Percentiles rank a stretch among this genome's conserved stretches.
Evolutionary conservation across 345 rosid species (phyloP).

Genomic region (Acer yangbiense): DNA sequence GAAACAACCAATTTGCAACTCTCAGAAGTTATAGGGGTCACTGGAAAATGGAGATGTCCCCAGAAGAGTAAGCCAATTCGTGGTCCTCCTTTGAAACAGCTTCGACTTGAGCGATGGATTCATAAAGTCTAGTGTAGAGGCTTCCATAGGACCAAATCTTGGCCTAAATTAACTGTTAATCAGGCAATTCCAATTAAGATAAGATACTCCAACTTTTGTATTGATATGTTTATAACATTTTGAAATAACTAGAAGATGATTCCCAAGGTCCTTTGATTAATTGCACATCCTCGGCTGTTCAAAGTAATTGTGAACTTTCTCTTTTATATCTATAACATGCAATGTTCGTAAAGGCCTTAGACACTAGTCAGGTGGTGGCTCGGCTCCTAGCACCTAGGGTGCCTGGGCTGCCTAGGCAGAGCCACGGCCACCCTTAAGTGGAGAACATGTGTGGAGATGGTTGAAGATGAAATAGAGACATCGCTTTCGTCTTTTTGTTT

Average conservation of each 20-base stretch:
- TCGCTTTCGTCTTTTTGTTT: no score
- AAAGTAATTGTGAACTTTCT: no score
- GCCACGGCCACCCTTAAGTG: no score
- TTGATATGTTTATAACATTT: background rate
- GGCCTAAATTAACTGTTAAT: background rate
- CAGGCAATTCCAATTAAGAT: background rate
- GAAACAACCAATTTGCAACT: slow-evolving; percentile 55
- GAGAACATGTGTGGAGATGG: no score
- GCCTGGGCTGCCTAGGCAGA: no score
- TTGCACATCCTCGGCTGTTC: no score
- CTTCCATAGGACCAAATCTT: background rate
- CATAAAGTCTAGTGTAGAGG: slow-evolving; percentile 39
- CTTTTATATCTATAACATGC: no score
- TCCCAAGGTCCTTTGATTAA: no score
- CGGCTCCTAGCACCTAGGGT: no score
- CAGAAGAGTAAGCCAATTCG: slow-evolving; percentile 59
- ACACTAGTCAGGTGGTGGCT: no score
- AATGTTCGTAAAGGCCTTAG: no score
- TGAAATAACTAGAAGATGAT: background rate
- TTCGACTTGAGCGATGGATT: slow-evolving; percentile 77
- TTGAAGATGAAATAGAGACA: no score
- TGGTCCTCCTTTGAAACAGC: slow-evolving; percentile 88
- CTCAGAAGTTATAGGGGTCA: slow-evolving; percentile 29
- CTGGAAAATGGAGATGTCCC: slow-evolving; percentile 87
- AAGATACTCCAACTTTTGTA: background rate